A percentile compares a stretch with the other conserved stretches of the same genome.
Evolutionary conservation across 192 early-diverging fungal species (phyloP).

Genomic region (Rhizophagus prolifer): DNA sequence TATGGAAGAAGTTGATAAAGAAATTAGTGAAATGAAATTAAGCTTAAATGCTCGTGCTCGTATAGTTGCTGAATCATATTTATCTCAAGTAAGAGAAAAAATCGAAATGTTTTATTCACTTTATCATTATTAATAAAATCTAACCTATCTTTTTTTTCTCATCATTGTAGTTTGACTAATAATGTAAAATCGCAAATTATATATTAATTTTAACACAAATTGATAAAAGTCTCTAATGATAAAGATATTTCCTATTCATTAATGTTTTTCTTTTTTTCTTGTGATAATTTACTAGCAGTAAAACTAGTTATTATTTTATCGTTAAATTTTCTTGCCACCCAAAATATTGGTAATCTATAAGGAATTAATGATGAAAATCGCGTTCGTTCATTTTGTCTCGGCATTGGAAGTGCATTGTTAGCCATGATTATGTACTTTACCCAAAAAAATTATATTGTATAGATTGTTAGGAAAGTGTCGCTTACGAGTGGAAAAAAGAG

Average conservation of each 20-base stretch:
- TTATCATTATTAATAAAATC: not conserved
- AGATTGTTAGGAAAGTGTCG: not conserved
- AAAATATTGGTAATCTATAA: conserved; percentile 39
- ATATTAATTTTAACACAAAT: not conserved
- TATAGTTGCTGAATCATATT: conserved; percentile 82
- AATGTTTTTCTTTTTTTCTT: not conserved
- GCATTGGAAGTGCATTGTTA: conserved; percentile 46
- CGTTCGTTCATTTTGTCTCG: conserved; percentile 19
- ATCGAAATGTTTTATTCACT: not conserved
- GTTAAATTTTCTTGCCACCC: conserved; percentile 36
- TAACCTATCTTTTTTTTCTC: not conserved
- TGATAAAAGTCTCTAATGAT: not conserved
- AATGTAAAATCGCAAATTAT: not conserved
- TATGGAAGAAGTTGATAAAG: conserved; percentile 99
- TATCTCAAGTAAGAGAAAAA: conserved; percentile 43
- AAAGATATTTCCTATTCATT: not conserved
- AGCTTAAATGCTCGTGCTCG: conserved; percentile 81
- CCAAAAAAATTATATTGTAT: not conserved
- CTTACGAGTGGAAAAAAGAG: conserved; percentile 52
- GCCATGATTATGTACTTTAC: conserved; percentile 56
- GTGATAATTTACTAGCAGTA: not conserved
- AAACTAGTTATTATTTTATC: conserved; percentile 19
- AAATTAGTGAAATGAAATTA: conserved; percentile 98
- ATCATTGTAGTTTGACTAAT: not conserved
- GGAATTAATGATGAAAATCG: conserved; percentile 32